Conservation (phyloP, 2,329 filamentous ascomycete genomes). For the Paramyrothecium sp. region DNA sequence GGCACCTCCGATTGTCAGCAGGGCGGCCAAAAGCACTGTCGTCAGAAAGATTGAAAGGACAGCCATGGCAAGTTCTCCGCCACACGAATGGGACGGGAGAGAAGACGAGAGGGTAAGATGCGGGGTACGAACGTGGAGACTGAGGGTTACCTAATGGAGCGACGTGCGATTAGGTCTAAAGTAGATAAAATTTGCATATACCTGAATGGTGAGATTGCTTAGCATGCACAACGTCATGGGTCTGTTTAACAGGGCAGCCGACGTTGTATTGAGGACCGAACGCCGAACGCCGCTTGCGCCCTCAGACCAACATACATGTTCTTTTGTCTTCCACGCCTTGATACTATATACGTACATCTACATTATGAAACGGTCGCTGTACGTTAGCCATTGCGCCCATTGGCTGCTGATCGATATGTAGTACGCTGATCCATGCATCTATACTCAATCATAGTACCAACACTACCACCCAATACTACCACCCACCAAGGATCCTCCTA, state of each 20-base stretch:
- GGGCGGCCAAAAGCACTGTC: slow-evolving; percentile 1
- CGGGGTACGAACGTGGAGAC: neutral
- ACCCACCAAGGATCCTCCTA: too few relatives aligned
- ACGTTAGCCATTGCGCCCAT: too few relatives aligned
- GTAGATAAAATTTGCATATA: neutral
- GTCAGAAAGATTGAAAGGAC: slow-evolving; percentile 1
- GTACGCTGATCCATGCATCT: too few relatives aligned
- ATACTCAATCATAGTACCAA: too few relatives aligned
- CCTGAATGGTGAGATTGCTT: neutral
- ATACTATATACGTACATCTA: neutral
- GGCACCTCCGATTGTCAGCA: slow-evolving; percentile 1
- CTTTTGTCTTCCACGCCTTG: neutral
- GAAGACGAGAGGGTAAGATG: neutral
- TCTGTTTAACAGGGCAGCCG: neutral
- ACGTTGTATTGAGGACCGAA: too few relatives aligned
- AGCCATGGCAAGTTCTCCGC: neutral
- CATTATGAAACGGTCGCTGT: neutral
- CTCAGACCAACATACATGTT: too few relatives aligned
- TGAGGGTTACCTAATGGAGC: neutral
- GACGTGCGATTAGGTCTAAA: neutral
- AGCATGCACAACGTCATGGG: neutral
- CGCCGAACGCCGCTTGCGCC: too few relatives aligned
- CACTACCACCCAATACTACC: too few relatives aligned
- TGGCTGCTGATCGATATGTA: too few relatives aligned
- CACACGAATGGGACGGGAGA: neutral